phyloP scores from a whole-genome alignment of 2,329 filamentous ascomycete genomes.

The Phyllosticta citrichinensis region DNA sequence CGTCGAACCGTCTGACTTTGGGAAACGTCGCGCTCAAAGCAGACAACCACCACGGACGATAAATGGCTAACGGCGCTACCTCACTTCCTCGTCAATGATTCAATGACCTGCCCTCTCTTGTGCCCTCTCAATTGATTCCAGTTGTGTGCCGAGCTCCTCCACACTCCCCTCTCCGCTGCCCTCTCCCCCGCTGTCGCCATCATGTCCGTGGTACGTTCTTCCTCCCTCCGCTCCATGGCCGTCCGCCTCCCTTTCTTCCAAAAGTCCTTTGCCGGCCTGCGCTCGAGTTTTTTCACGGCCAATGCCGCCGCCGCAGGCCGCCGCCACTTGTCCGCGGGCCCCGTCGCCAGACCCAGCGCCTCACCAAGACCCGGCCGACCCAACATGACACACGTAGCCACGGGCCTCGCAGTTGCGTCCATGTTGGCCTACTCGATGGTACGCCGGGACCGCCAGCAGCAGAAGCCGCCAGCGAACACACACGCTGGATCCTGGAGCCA shows the following conservation, averaged over 20 bases:
- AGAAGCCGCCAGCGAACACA: no score
- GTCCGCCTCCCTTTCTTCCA: constrained; percentile 8
- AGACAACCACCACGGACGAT: constrained; percentile 7
- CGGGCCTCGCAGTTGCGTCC: constrained; percentile 42
- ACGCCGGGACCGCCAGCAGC: background rate
- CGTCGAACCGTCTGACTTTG: constrained; percentile 7
- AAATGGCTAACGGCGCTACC: constrained; percentile 7
- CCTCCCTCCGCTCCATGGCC: background rate
- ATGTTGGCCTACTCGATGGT: constrained; percentile 52
- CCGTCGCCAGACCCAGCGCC: background rate
- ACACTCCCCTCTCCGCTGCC: background rate
- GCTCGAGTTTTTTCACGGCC: constrained; percentile 6
- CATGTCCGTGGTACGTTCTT: constrained; percentile 11
- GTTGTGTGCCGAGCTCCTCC: no score
- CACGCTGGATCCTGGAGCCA: no score
- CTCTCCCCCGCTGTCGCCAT: background rate
- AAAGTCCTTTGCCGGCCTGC: constrained; percentile 3
- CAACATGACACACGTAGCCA: constrained; percentile 31
- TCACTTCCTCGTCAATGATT: background rate
- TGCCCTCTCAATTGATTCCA: background rate
- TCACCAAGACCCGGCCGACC: background rate
- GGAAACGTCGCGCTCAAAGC: background rate
- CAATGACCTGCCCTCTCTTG: background rate
- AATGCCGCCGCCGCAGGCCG: background rate
- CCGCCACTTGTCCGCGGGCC: constrained; percentile 1